Conservation (phyloP, 2,329 filamentous ascomycete genomes). For the Talaromyces atroroseus region DNA sequence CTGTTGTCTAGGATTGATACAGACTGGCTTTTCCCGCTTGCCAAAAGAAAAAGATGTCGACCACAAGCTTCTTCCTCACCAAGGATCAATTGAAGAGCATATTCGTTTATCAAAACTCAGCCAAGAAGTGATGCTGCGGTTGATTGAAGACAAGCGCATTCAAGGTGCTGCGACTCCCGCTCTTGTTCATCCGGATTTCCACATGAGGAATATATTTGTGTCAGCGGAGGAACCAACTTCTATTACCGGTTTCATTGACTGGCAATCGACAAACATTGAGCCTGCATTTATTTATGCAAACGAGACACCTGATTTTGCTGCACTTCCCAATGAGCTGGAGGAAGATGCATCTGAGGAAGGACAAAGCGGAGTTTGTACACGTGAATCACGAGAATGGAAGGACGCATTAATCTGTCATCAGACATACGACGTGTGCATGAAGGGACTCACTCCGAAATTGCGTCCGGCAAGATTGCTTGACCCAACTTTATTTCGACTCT, state of each 20-base stretch:
- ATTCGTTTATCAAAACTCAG: too few species aligned
- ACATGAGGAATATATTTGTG: conserved; percentile 32
- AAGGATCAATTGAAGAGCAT: too few species aligned
- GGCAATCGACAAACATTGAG: conserved; percentile 28
- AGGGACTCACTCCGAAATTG: conserved; percentile 21
- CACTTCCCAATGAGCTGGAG: conserved; percentile 11
- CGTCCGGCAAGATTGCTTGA: conserved; percentile 22
- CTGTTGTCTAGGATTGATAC: too few species aligned
- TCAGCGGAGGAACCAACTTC: conserved; percentile 24
- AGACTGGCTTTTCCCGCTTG: too few species aligned
- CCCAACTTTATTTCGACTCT: conserved; percentile 25
- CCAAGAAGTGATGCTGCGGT: too few species aligned
- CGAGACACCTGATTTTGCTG: conserved; percentile 25
- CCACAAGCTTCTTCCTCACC: too few species aligned
- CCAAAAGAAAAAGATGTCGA: too few species aligned
- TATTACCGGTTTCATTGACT: conserved; percentile 30
- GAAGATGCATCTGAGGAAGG: conserved; percentile 1
- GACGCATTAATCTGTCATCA: conserved; percentile 21
- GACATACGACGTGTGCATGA: conserved; percentile 26
- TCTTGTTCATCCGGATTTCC: conserved; percentile 27
- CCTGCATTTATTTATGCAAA: conserved; percentile 28
- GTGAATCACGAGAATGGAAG: too few species aligned
- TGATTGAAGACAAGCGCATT: too few species aligned
- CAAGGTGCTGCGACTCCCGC: conserved; percentile 7
- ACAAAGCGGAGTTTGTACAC: too few species aligned